phyloP scores from a whole-genome alignment of 1,284 basidiomycete genomes.

The Leccinum angustisporum region DNA sequence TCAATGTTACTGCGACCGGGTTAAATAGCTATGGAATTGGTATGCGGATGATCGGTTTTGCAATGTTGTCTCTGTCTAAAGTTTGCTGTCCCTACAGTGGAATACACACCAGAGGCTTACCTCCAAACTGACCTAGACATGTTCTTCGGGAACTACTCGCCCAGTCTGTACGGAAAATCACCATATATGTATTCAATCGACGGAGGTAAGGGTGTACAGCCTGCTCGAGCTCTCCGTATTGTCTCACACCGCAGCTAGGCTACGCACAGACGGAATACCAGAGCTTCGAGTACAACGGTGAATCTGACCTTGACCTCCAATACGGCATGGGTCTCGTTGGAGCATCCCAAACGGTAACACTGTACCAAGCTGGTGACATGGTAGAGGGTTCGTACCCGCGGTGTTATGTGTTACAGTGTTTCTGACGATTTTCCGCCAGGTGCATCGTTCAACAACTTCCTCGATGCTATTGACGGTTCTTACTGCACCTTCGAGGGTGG shows the following conservation, averaged over 20 bases:
- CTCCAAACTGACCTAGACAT: slow-evolving; percentile 44
- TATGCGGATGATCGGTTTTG: background rate
- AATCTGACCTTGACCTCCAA: slow-evolving; percentile 51
- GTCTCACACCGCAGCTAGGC: slow-evolving; percentile 24
- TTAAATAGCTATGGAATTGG: slow-evolving; percentile 39
- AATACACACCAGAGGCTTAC: slow-evolving; percentile 37
- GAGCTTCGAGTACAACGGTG: slow-evolving; percentile 43
- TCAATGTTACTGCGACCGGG: slow-evolving; percentile 9
- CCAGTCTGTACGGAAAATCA: slow-evolving; percentile 11
- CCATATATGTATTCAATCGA: slow-evolving; percentile 30
- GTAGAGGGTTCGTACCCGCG: slow-evolving; percentile 33
- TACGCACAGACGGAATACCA: slow-evolving; percentile 36
- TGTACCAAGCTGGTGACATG: slow-evolving; percentile 47
- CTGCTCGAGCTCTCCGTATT: too few species aligned
- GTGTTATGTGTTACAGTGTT: background rate
- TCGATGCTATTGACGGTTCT: slow-evolving; percentile 47
- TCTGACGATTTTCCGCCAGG: background rate
- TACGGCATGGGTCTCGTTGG: slow-evolving; percentile 47
- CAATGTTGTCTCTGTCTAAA: background rate
- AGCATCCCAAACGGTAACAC: slow-evolving; percentile 37
- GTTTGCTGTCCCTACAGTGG: slow-evolving; percentile 17
- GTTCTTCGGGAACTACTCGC: slow-evolving; percentile 40
- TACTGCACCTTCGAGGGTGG: slow-evolving; percentile 50
- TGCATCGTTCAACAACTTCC: slow-evolving; percentile 42
- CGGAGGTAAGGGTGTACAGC: slow-evolving; percentile 19